Percentiles rank a stretch among this genome's conserved stretches.
Evolutionary conservation across 768 basidiomycete genomes (phyloP).

Genomic region (Lentinula detonsa): DNA sequence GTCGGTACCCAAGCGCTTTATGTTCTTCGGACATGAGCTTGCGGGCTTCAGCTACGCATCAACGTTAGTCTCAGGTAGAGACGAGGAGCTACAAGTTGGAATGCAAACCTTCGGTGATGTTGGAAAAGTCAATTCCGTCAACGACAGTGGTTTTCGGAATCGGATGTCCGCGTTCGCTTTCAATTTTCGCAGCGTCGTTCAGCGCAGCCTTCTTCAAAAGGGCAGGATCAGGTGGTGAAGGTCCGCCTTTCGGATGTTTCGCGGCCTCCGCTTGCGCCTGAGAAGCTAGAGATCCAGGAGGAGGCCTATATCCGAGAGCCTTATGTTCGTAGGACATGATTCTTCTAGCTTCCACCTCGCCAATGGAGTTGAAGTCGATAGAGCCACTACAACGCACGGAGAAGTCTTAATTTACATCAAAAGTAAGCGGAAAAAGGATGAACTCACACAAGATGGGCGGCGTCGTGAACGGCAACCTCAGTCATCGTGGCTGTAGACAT

Average conservation of each 20-base stretch:
- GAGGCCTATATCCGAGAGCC: constrained; percentile 27
- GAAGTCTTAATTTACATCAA: neutral
- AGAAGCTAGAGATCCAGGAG: constrained; percentile 26
- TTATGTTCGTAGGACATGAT: constrained; percentile 30
- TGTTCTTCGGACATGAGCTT: constrained; percentile 28
- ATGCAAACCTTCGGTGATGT: constrained; percentile 7
- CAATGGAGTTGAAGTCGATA: constrained; percentile 9
- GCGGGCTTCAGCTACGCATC: constrained; percentile 17
- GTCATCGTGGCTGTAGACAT: constrained; percentile 9
- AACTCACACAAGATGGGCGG: neutral
- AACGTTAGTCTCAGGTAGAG: neutral
- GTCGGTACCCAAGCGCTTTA: constrained; percentile 25
- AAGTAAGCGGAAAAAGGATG: neutral
- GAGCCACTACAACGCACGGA: neutral
- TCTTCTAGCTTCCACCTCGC: constrained; percentile 21
- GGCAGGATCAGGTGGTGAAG: neutral
- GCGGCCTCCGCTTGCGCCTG: constrained; percentile 26
- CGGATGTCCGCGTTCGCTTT: constrained; percentile 7
- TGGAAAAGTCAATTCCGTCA: constrained; percentile 8
- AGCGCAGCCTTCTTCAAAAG: constrained; percentile 9
- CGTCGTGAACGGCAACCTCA: constrained; percentile 6
- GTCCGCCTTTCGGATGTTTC: constrained; percentile 19
- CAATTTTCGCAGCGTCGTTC: constrained; percentile 11
- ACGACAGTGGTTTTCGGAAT: constrained; percentile 7
- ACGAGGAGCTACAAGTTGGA: neutral